Evolutionary conservation across 768 basidiomycete genomes (phyloP).

Genomic region (Collybia sp.): DNA sequence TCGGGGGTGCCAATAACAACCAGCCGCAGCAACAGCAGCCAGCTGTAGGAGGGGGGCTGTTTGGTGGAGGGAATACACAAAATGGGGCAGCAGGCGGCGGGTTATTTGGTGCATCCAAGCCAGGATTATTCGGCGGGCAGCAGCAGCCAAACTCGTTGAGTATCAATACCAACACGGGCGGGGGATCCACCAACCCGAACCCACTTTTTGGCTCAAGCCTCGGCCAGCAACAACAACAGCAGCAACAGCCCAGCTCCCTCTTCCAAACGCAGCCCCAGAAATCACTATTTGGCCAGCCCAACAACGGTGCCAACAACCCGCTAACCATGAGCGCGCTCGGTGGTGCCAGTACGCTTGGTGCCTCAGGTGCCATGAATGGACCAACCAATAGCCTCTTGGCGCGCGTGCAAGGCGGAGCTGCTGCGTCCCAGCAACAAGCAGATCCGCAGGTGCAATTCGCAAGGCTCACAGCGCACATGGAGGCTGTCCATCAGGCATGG

Average conservation of each 20-base stretch:
- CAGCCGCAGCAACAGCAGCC: slow-evolving; percentile 13
- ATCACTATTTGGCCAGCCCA: slow-evolving; percentile 16
- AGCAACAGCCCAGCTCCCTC: slow-evolving; percentile 10
- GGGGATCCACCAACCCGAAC: slow-evolving; percentile 16
- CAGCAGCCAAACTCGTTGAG: slow-evolving; percentile 1
- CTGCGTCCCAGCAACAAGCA: slow-evolving; percentile 40
- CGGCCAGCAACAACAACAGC: slow-evolving; percentile 22
- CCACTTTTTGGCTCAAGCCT: slow-evolving; percentile 18
- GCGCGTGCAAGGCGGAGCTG: slow-evolving; percentile 27
- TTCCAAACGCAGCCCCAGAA: slow-evolving; percentile 13
- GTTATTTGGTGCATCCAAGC: slow-evolving; percentile 21
- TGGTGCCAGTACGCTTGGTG: slow-evolving; percentile 21
- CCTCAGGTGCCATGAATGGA: slow-evolving; percentile 14
- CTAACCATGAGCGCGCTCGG: slow-evolving; percentile 27
- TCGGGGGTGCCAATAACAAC: slow-evolving; percentile 20
- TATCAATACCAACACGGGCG: slow-evolving; percentile 21
- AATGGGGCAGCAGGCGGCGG: slow-evolving; percentile 7
- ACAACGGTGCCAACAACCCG: slow-evolving; percentile 15
- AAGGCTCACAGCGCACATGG: slow-evolving; percentile 53
- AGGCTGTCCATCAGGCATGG: slow-evolving; percentile 67
- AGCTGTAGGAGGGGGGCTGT: slow-evolving; percentile 8
- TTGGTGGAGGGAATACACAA: slow-evolving; percentile 15
- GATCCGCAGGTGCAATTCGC: slow-evolving; percentile 58
- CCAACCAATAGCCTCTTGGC: slow-evolving; percentile 30
- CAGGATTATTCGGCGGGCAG: not conserved